phyloP scores from a whole-genome alignment of 1,284 basidiomycete genomes.

The Fomitopsis palustris region DNA sequence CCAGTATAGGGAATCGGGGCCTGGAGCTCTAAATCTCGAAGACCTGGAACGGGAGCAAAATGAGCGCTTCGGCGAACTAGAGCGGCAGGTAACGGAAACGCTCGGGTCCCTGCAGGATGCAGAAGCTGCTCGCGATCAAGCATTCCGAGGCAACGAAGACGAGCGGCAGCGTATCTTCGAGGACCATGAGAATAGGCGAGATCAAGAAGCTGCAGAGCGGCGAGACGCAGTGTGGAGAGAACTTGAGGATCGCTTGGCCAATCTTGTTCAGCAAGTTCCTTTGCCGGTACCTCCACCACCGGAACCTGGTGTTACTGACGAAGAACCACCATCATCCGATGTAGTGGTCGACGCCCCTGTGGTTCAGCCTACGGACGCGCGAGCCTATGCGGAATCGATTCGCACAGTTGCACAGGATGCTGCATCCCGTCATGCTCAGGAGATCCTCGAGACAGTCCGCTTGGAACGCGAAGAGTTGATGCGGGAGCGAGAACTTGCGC shows the following conservation, averaged over 20 bases:
- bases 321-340: conserved; percentile 5
- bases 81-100: conserved; percentile 43
- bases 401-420: conserved; percentile 39
- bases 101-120: conserved; percentile 47
- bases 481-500: conserved; percentile 48
- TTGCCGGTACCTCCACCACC: conserved; percentile 11
- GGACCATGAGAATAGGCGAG: conserved; percentile 54
- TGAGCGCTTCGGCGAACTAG: conserved; percentile 53
- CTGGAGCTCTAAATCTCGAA: conserved; percentile 34
- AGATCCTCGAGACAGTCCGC: conserved; percentile 55
- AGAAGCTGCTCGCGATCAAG: conserved; percentile 57
- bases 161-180: conserved; percentile 58
- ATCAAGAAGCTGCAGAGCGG: conserved; percentile 43
- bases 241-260: conserved; percentile 33
- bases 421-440: conserved; percentile 48
- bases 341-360: background rate
- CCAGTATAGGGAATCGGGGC: conserved; percentile 19
- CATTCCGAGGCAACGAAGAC: conserved; percentile 62
- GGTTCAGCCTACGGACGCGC: conserved; percentile 9
- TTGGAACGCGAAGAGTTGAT: conserved; percentile 57
- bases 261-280: conserved; percentile 16
- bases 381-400: conserved; percentile 37
- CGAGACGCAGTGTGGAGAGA: conserved; percentile 47
- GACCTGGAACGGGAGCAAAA: conserved; percentile 52
- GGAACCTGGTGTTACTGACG: conserved; percentile 4